Evolutionary conservation across 177 flowering plant species (phyloP), one percentile per base, ranked within the genome.

Genomic region (Vitis hybrid): DNA sequence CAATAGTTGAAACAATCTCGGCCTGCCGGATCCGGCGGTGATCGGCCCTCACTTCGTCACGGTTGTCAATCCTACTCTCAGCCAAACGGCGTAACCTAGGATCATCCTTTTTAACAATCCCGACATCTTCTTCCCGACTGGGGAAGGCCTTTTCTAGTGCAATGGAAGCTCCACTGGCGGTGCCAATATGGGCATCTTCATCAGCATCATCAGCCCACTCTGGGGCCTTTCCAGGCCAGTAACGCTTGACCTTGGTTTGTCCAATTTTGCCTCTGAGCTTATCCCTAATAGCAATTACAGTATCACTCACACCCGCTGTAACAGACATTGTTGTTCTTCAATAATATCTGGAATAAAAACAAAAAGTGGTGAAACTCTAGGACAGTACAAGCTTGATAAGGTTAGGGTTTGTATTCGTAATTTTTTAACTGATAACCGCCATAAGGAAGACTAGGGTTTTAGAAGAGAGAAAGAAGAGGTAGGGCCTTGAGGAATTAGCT

Each of bases 171-270:
- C 73, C 79, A 71, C 84, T 71, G 1, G 86, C 6, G 53, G 82
- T 79, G 74, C 83, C 71, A 49, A 91, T 78, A 71, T 91, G 97
- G 7, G 72, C 90, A n/a, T 90, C 98, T 69, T 93, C 95, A 10
- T 88, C 95, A 1, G 26, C 83, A 14, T 90, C 90, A 56, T 88
- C 94, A 3, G 93, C 94, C 97, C 97, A 93, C 77, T 91, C 97
- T 1, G 98, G 97, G 1, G 94, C 98, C 78, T 90, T 93, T 7
- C 98, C 98, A 34, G 98, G 97, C 98, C 97, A 91, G 57, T 91
- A 92, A 64, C 98, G 72, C 52, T 89, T 91, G 5, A 94, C 98
- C 73, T 92, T 92, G 0, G 98, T 94, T 61, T 89, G 94, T 20
- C 94, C 94, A 34, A 94, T 92, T 77, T 86, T 91, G 16, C 97